phyloP scores from a whole-genome alignment of 139 green algal genomes.

The Asterochloris sp. region DNA sequence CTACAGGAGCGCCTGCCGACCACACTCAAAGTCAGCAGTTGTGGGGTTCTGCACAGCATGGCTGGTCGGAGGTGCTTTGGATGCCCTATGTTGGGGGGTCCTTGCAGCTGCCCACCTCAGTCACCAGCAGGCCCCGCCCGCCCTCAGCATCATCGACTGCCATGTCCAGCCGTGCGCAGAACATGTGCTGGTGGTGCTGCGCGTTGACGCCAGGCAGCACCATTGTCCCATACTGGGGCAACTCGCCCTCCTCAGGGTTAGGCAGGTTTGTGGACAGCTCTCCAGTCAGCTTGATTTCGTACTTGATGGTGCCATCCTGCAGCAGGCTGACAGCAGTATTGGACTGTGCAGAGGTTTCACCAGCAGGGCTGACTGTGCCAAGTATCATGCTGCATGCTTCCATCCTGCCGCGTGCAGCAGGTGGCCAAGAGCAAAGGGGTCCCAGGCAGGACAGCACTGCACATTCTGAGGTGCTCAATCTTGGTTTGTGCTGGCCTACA shows the following conservation, averaged over 20 bases:
- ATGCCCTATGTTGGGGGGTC: background rate
- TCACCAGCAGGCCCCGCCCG: slow-evolving; percentile 36
- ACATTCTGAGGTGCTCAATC: too few relatives aligned
- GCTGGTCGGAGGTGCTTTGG: background rate
- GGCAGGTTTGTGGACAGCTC: slow-evolving; percentile 67
- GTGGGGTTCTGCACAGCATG: background rate
- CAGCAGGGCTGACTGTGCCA: background rate
- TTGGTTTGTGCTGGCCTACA: too few relatives aligned
- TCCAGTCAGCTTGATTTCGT: slow-evolving; percentile 65
- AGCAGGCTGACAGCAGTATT: background rate
- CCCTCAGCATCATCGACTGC: slow-evolving; percentile 51
- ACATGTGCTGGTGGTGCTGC: slow-evolving; percentile 75
- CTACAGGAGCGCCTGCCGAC: too few relatives aligned
- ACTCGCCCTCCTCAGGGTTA: slow-evolving; percentile 32
- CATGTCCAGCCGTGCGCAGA: slow-evolving; percentile 66
- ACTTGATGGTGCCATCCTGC: slow-evolving; percentile 46
- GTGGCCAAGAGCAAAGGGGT: background rate
- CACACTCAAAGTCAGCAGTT: too few relatives aligned
- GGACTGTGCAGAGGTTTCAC: background rate
- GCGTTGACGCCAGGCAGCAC: slow-evolving; percentile 66
- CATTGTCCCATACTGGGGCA: slow-evolving; percentile 46
- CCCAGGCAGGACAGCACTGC: background rate
- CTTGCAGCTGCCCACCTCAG: slow-evolving; percentile 27
- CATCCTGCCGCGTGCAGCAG: background rate
- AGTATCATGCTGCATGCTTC: background rate